Percentiles rank a stretch among this genome's conserved stretches.
phyloP scores from a whole-genome alignment of 1,139 yeast species.

The Magnusiomyces fungicola region DNA sequence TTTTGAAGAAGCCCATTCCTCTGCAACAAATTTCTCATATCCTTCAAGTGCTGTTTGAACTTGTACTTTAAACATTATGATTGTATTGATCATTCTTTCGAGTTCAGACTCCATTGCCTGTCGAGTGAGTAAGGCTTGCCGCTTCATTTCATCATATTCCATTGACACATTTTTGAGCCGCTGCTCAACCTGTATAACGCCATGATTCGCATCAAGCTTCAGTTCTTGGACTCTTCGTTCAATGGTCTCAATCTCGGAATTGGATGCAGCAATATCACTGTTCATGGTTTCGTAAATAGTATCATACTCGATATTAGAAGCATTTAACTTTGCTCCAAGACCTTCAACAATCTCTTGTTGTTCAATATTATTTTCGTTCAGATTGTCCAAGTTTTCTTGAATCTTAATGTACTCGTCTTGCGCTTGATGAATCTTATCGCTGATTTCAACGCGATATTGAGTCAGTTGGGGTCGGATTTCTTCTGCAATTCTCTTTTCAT shows the following conservation, averaged over 20 bases:
- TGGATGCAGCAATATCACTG: constrained; percentile 46
- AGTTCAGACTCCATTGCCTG: constrained; percentile 47
- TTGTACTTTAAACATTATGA: constrained; percentile 57
- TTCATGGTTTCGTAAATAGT: constrained; percentile 51
- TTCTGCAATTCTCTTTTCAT: constrained; percentile 32
- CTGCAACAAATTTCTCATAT: constrained; percentile 42
- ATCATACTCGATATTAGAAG: constrained; percentile 49
- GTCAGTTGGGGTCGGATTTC: constrained; percentile 36
- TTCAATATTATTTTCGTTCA: constrained; percentile 48
- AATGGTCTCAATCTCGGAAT: constrained; percentile 58
- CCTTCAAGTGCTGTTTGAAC: constrained; percentile 55
- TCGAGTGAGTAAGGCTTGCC: constrained; percentile 43
- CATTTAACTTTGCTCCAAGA: constrained; percentile 49
- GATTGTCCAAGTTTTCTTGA: constrained; percentile 54
- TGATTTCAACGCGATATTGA: constrained; percentile 43
- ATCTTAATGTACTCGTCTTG: constrained; percentile 54
- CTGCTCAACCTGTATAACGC: constrained; percentile 49
- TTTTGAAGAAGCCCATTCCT: constrained; percentile 27
- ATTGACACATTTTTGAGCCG: constrained; percentile 48
- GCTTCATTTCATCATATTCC: constrained; percentile 47
- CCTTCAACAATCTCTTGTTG: constrained; percentile 54
- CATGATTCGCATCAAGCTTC: constrained; percentile 48
- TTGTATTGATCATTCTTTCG: constrained; percentile 49
- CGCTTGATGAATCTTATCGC: constrained; percentile 42
- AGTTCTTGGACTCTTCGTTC: constrained; percentile 54